A percentile compares a stretch with the other conserved stretches of the same genome.
These are phyloP conservation scores for Aspergillus tamarii DNA, from an alignment of 2,329 filamentous ascomycete genomes.

Conservation along the genomic window DNA sequence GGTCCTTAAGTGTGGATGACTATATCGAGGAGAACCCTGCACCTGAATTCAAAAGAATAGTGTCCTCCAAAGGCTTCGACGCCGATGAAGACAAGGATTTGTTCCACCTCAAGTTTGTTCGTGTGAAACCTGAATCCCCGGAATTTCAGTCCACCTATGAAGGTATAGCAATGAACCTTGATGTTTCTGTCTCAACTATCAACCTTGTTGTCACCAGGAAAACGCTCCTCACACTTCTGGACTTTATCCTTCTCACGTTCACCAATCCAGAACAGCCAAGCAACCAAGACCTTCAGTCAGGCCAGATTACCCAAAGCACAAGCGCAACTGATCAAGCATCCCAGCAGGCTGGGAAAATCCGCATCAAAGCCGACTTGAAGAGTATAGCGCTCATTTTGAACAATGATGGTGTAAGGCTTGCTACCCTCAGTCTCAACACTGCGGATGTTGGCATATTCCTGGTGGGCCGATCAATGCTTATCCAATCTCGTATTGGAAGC, in stretches of 20 bases:
- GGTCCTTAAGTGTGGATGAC: conserved; percentile 86
- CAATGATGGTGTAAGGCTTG: conserved; percentile 93
- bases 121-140: conserved; percentile 86
- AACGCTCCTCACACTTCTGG: conserved; percentile 86
- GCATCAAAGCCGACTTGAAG: conserved; percentile 91
- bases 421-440: conserved; percentile 88
- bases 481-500: conserved; percentile 84
- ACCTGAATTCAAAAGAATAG: conserved; percentile 92
- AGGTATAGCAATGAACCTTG: conserved; percentile 89
- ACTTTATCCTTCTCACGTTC: conserved; percentile 94
- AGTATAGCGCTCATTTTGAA: conserved; percentile 94
- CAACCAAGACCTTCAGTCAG: conserved; percentile 35
- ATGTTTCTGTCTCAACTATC: conserved; percentile 90
- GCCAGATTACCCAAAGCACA: conserved; percentile 33
- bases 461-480: conserved; percentile 80
- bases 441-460: conserved; percentile 91
- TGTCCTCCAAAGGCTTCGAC: conserved; percentile 81
- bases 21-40: conserved; percentile 85
- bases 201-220: conserved; percentile 92
- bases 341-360: conserved; percentile 70
- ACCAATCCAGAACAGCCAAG: conserved; percentile 63
- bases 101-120: conserved; percentile 85
- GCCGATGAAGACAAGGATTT: conserved; percentile 76
- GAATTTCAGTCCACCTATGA: conserved; percentile 93
- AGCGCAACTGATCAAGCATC: conserved; percentile 29